Conservation (phyloP, 352 stramenopile species). For the Pythium dissotocum region DNA sequence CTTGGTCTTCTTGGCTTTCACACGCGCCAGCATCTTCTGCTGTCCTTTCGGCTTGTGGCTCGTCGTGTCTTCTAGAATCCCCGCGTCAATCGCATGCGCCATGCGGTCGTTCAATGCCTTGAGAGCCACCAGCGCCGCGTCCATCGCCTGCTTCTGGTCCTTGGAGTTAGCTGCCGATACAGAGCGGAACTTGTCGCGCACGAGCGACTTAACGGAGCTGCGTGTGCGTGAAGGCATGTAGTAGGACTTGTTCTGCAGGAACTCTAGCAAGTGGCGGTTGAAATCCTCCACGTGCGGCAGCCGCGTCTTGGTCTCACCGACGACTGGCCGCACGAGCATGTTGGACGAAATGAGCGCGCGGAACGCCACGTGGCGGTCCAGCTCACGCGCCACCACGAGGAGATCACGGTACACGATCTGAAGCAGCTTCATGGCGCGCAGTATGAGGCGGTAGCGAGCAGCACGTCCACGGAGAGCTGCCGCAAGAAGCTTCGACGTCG, state of each 20-base stretch:
- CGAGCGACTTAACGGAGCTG: conserved; percentile 39
- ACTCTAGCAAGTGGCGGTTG: conserved; percentile 55
- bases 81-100: conserved; percentile 38
- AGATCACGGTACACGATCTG: conserved; percentile 74
- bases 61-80: conserved; percentile 9
- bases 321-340: conserved; percentile 46
- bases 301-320: conserved; percentile 30
- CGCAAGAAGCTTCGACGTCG: not conserved
- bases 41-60: not conserved
- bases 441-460: not conserved
- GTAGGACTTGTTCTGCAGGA: conserved; percentile 55
- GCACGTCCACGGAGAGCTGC: not conserved
- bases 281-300: conserved; percentile 61
- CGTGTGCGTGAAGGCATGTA: conserved; percentile 57
- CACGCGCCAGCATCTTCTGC: not conserved
- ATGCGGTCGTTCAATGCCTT: conserved; percentile 62
- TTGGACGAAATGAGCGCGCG: conserved; percentile 66
- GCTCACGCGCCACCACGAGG: conserved; percentile 44
- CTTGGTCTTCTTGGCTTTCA: conserved; percentile 7
- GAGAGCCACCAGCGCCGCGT: conserved; percentile 69
- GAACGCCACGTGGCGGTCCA: conserved; percentile 60
- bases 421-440: conserved; percentile 43
- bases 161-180: not conserved
- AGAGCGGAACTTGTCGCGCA: conserved; percentile 53
- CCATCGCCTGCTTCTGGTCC: conserved; percentile 31